Conservation (phyloP, 345 rosid genomes). For the Firmiana major region DNA sequence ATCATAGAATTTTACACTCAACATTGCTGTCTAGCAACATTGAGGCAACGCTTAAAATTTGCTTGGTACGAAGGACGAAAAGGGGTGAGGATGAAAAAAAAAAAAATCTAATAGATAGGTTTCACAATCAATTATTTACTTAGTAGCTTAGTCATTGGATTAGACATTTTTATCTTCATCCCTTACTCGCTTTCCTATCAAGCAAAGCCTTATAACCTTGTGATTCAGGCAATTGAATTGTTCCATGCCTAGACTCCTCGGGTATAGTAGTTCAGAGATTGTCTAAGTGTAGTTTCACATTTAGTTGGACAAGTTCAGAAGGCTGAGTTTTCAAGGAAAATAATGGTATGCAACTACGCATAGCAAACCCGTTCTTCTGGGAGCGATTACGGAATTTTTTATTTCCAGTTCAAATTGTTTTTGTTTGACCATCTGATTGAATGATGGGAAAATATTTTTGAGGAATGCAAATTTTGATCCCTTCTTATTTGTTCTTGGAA, state of each 20-base stretch:
- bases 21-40: not conserved
- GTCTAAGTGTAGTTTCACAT: not conserved
- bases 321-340: not conserved
- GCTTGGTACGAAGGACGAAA: too few relatives aligned
- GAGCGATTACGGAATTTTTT: not conserved
- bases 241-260: not conserved
- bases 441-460: not conserved
- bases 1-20: constrained; percentile 15
- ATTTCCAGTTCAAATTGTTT: not conserved
- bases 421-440: too few relatives aligned
- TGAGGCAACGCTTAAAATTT: too few relatives aligned
- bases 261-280: not conserved
- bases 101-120: too few relatives aligned
- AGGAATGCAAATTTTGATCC: not conserved
- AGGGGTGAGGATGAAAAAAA: too few relatives aligned
- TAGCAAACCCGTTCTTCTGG: not conserved
- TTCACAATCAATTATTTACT: not conserved
- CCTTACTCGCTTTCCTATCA: not conserved
- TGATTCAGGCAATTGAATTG: not conserved
- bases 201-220: not conserved
- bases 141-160: not conserved
- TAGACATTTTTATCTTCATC: not conserved
- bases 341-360: not conserved
- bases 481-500: not conserved
- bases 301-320: not conserved